Conservation (phyloP, 345 rosid species). For the Rubroshorea leprosula region DNA sequence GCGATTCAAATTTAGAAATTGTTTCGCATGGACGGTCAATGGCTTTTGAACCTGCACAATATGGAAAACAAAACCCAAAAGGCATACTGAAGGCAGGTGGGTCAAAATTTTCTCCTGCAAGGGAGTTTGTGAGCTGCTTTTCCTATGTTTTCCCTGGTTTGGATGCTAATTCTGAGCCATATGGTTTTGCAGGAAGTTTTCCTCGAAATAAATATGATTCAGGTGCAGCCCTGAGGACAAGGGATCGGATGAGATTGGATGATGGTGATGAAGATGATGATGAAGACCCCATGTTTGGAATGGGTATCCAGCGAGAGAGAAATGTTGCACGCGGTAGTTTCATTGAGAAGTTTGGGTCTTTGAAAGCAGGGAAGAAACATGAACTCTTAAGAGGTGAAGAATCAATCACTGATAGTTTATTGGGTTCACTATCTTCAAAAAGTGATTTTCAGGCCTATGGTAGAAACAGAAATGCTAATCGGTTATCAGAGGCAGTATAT, state of each 20-base stretch:
- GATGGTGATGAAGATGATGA: constrained; percentile 45
- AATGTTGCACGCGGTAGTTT: constrained; percentile 25
- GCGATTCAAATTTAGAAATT: constrained; percentile 43
- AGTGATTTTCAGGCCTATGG: constrained; percentile 38
- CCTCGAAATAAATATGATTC: constrained; percentile 42
- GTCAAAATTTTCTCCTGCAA: constrained; percentile 35
- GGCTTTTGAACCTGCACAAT: constrained; percentile 36
- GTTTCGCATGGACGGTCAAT: constrained; percentile 32
- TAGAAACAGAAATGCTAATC: constrained; percentile 30
- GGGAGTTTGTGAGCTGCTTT: constrained; percentile 30
- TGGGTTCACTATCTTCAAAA: constrained; percentile 52
- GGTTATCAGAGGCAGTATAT: constrained; percentile 28
- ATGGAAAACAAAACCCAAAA: constrained; percentile 58
- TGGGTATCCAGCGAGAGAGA: constrained; percentile 42
- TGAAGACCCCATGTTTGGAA: constrained; percentile 62
- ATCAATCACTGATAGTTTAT: constrained; percentile 33
- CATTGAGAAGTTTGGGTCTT: constrained; percentile 37
- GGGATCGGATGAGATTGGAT: constrained; percentile 42
- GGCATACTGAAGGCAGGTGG: constrained; percentile 51
- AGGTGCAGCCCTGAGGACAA: constrained; percentile 37
- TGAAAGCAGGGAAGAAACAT: constrained; percentile 51
- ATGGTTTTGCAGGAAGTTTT: constrained; percentile 31
- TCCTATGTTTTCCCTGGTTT: constrained; percentile 40
- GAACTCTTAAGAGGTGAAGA: constrained; percentile 40
- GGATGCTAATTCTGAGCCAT: constrained; percentile 43